Evolutionary conservation across 148 eudicot species (phyloP), one percentile per base, ranked within the genome.

Genomic region (Vaccinium darrowii): DNA sequence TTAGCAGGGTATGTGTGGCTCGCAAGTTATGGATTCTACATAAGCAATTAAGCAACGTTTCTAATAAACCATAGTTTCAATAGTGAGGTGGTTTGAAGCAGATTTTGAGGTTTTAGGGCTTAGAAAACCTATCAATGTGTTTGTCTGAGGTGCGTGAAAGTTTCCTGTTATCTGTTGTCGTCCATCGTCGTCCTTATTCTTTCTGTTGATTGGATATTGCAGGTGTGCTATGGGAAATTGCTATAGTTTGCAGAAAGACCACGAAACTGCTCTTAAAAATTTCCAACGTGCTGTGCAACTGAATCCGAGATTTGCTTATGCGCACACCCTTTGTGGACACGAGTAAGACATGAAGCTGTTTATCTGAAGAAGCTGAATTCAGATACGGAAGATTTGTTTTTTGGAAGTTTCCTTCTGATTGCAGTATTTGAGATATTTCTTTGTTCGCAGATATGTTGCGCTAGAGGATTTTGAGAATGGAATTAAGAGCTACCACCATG

Each of bases 221-320:
- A 97, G 99, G 98, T 95, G 95, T 93, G 98, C 99, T 78, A 92
- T 95, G 98, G 99, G 99, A 78, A 97, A 97, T 86, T 95, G 98
- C 91, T 97, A 93, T 86, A 95, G 98, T 86, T 92, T 97, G 88
- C 99, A 95, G 88, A 97, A 97, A 87, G 99, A 97, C 88, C 98
- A 97, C 87, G 99, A 97, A 88, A 92, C 93, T 76, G 99, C 99
- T 86, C 90, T 95, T 51, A 97, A 97, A 86, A 95, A 93, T 84
- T 97, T 97, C 76, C 98, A 91, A 89, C 93, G 98, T 82, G 97
- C 96, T 14, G 96, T 94, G 84, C 93, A 94, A 87, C 87, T 97
- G 83, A 91, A 93, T 89, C 82, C 98, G 47, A 93, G 90, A 87
- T 95, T 92, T 84, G 93, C 98, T 80, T 97, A 95, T 92, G 98